Evolutionary conservation across 2,329 filamentous ascomycete genomes (phyloP).

Genomic region (Penicillium expansum): DNA sequence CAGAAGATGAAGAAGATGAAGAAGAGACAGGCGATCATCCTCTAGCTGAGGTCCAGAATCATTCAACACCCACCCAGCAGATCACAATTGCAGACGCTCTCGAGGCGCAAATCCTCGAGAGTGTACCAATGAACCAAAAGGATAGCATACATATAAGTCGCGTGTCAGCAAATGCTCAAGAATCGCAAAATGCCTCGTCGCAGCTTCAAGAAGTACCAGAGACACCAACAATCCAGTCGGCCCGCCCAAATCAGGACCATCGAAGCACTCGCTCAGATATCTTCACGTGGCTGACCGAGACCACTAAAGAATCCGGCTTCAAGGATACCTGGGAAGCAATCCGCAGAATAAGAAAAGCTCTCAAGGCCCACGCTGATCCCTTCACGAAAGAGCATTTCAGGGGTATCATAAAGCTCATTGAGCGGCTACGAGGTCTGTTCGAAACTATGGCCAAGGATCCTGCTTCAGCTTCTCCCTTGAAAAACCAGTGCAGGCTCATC

Average conservation of each 20-base stretch:
- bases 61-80: background rate
- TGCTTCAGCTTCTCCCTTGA: background rate
- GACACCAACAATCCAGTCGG: background rate
- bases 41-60: background rate
- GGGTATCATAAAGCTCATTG: background rate
- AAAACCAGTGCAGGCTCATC: background rate
- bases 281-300: slow-evolving; percentile 2
- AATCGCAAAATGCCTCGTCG: background rate
- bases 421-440: background rate
- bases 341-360: background rate
- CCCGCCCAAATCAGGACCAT: background rate
- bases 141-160: background rate
- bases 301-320: slow-evolving; percentile 5
- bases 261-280: background rate
- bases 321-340: slow-evolving; percentile 3
- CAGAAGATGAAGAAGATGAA: no score
- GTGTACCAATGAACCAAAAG: background rate
- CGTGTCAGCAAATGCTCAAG: background rate
- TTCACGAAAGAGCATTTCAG: background rate
- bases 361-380: background rate
- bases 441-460: background rate
- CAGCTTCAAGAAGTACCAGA: background rate
- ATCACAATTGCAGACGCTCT: background rate
- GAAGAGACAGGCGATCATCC: background rate
- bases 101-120: background rate